phyloP scores from a whole-genome alignment of 495 filamentous ascomycete species.

The Barbatosphaeria neglecta region DNA sequence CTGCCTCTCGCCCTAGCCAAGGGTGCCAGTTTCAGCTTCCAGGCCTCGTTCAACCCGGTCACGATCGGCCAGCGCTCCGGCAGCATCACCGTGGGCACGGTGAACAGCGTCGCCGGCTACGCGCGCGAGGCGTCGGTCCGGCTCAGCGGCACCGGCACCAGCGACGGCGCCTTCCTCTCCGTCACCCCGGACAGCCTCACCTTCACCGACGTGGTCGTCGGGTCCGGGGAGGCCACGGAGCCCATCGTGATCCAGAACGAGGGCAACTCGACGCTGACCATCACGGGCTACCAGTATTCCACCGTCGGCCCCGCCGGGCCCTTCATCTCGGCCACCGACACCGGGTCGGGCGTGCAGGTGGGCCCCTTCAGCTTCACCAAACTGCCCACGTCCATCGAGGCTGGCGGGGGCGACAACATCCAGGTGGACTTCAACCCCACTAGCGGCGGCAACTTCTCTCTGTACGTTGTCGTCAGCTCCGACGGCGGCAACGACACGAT shows the following conservation, averaged over 20 bases:
- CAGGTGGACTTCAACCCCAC: slow-evolving; percentile 27
- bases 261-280: slow-evolving; percentile 19
- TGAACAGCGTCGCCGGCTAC: slow-evolving; percentile 23
- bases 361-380: slow-evolving; percentile 29
- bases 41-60: slow-evolving; percentile 19
- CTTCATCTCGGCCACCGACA: slow-evolving; percentile 17
- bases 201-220: slow-evolving; percentile 21
- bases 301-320: slow-evolving; percentile 22
- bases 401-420: slow-evolving; percentile 15
- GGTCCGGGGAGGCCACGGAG: slow-evolving; percentile 13
- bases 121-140: slow-evolving; percentile 17
- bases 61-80: slow-evolving; percentile 27
- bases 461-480: slow-evolving; percentile 24
- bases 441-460: slow-evolving; percentile 25
- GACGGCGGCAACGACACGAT: slow-evolving; percentile 27
- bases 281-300: slow-evolving; percentile 22
- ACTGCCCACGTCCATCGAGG: slow-evolving; percentile 23
- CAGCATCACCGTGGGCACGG: slow-evolving; percentile 25
- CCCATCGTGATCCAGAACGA: slow-evolving; percentile 22
- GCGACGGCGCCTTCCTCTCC: slow-evolving; percentile 15
- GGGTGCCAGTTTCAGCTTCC: slow-evolving; percentile 24
- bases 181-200: slow-evolving; percentile 20
- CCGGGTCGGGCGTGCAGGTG: slow-evolving; percentile 14
- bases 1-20: slow-evolving; percentile 19
- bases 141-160: slow-evolving; percentile 19